Conservation (phyloP, 2,329 filamentous ascomycete species). For the Corniculantispora saksenae region DNA sequence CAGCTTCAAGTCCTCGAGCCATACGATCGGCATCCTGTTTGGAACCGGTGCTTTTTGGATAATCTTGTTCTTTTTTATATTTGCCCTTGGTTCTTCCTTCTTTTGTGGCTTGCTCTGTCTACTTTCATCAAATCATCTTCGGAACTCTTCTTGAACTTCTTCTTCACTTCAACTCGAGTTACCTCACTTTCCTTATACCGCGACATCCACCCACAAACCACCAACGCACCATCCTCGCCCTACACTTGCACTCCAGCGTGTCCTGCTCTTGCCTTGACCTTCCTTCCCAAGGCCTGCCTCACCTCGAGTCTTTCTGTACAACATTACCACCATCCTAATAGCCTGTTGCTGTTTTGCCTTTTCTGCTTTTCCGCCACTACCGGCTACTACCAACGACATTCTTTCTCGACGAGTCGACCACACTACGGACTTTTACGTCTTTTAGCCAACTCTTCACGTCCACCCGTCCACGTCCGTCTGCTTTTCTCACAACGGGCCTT, state of each 20-base stretch:
- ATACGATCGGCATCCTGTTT: slow-evolving; percentile 52
- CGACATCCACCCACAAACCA: slow-evolving; percentile 16
- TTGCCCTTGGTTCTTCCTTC: slow-evolving; percentile 52
- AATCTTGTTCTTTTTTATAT: slow-evolving; percentile 48
- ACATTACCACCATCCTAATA: slow-evolving; percentile 22
- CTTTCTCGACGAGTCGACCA: slow-evolving; percentile 8
- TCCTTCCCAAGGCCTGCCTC: not conserved
- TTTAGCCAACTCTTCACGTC: not conserved
- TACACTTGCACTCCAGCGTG: not conserved
- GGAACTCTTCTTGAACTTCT: slow-evolving; percentile 8
- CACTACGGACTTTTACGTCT: not conserved
- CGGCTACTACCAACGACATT: slow-evolving; percentile 8
- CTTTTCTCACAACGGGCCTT: slow-evolving; percentile 6
- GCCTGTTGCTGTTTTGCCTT: slow-evolving; percentile 23
- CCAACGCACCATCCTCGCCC: slow-evolving; percentile 3
- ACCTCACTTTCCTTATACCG: slow-evolving; percentile 47
- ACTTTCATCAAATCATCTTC: slow-evolving; percentile 11
- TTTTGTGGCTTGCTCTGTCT: slow-evolving; percentile 44
- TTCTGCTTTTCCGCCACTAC: not conserved
- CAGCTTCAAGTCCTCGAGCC: slow-evolving; percentile 38
- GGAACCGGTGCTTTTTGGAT: slow-evolving; percentile 42
- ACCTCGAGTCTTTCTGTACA: slow-evolving; percentile 34
- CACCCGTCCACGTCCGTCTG: not conserved
- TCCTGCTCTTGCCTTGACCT: slow-evolving; percentile 21
- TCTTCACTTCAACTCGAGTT: slow-evolving; percentile 43